phyloP scores from a whole-genome alignment of 257 asterid species.

The Vinca minor region DNA sequence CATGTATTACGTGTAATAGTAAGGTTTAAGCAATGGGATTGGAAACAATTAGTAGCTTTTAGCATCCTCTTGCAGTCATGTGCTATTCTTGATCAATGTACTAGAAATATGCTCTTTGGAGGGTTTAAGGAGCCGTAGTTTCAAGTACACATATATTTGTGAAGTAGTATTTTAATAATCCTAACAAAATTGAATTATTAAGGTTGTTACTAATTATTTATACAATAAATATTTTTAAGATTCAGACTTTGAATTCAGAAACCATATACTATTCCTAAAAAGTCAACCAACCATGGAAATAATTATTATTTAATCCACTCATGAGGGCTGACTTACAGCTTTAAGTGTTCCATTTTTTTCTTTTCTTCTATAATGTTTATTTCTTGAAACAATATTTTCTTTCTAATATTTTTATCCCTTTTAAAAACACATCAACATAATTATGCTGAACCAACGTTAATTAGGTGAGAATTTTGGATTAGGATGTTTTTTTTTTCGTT shows the following conservation, averaged over 20 bases:
- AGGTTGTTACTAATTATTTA: conserved; percentile 11
- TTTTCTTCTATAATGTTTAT: neutral
- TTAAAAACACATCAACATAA: neutral
- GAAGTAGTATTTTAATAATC: neutral
- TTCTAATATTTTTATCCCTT: neutral
- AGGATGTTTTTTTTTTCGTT: too few species aligned
- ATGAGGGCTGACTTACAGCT: conserved; percentile 11
- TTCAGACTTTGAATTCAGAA: too few species aligned
- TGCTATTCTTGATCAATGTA: too few species aligned
- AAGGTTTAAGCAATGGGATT: too few species aligned
- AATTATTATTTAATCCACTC: conserved; percentile 18
- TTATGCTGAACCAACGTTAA: conserved; percentile 1
- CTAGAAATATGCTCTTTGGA: conserved; percentile 1
- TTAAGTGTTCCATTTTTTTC: conserved; percentile 14
- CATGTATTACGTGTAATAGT: too few species aligned
- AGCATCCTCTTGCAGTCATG: neutral
- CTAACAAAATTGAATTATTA: neutral
- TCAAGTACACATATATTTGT: too few species aligned
- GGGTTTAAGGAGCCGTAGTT: conserved; percentile 10
- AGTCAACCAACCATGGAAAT: conserved; percentile 20
- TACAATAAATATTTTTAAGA: too few species aligned
- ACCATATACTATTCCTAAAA: neutral
- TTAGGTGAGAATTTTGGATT: neutral
- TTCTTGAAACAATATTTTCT: conserved; percentile 1
- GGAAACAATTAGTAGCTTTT: too few species aligned